Evolutionary conservation across 331 rosid genomes (phyloP).

Genomic region (Erythrophleum ivorense): DNA sequence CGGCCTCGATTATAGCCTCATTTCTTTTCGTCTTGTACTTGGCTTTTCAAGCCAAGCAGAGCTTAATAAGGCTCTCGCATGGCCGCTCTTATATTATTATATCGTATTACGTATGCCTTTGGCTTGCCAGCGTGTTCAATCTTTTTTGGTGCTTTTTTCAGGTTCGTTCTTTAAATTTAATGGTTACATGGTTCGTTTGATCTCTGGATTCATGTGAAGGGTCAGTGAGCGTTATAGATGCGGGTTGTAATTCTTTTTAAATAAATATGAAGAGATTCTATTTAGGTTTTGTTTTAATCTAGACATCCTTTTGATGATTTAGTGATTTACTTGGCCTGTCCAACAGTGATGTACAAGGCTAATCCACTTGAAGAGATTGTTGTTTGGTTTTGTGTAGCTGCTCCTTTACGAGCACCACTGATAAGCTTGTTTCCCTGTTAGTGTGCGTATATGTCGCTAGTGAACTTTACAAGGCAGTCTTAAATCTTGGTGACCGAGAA

Average conservation of each 20-base stretch:
- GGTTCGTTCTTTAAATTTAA: constrained; percentile 48
- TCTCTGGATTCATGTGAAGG: neutral
- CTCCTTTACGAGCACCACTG: neutral
- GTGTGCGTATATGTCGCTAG: neutral
- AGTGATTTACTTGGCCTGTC: neutral
- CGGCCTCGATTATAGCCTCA: constrained; percentile 39
- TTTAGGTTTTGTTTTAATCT: neutral
- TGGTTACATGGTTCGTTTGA: neutral
- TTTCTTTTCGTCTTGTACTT: constrained; percentile 49
- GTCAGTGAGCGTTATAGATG: neutral
- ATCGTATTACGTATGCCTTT: constrained; percentile 48
- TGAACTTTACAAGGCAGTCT: neutral
- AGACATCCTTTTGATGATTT: neutral
- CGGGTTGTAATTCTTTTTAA: neutral
- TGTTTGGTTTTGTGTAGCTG: neutral
- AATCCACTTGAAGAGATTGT: neutral
- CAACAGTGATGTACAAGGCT: neutral
- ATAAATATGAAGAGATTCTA: neutral
- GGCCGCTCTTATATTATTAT: constrained; percentile 54
- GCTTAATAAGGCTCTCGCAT: constrained; percentile 44
- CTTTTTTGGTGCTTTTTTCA: constrained; percentile 80
- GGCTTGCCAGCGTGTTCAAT: constrained; percentile 56
- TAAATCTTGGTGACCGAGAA: neutral
- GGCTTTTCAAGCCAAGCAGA: constrained; percentile 46
- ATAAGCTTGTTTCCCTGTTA: neutral